These are phyloP conservation scores for Globisporangium splendens DNA, from an alignment of 352 stramenopile genomes.

Conservation along the genomic window DNA sequence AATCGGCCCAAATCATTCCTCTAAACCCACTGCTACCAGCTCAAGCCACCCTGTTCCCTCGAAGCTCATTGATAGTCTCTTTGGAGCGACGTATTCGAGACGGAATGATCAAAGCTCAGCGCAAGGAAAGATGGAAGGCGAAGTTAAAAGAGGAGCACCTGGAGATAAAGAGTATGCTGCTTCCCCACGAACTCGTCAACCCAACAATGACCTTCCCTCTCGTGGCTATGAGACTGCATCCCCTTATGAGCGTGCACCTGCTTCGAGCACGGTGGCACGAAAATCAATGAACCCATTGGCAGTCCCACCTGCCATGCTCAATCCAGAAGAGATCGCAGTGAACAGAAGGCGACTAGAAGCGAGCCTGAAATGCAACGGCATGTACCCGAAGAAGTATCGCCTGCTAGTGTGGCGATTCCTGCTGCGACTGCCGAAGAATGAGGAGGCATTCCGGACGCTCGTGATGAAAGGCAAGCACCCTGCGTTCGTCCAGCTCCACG, in stretches of 20 bases:
- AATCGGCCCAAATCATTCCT: neutral
- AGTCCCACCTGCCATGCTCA: constrained; percentile 3
- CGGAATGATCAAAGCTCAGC: constrained; percentile 2
- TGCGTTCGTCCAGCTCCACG: constrained; percentile 55
- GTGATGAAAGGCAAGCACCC: constrained; percentile 76
- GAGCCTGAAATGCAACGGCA: constrained; percentile 65
- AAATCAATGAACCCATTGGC: constrained; percentile 7
- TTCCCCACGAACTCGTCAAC: neutral
- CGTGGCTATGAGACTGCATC: too few relatives aligned
- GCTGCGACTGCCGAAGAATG: constrained; percentile 80
- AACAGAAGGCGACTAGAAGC: constrained; percentile 63
- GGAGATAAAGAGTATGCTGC: neutral
- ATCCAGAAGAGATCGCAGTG: constrained; percentile 37
- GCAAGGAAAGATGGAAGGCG: neutral
- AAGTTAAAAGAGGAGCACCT: neutral
- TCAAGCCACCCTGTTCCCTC: constrained; percentile 42
- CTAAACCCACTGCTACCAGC: neutral
- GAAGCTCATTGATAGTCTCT: constrained; percentile 73
- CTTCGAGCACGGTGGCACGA: neutral
- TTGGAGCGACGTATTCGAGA: constrained; percentile 36
- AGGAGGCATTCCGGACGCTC: constrained; percentile 69
- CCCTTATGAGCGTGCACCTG: too few relatives aligned
- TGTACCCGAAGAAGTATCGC: constrained; percentile 81
- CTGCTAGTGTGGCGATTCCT: constrained; percentile 84
- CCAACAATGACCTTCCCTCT: neutral